Evolutionary conservation across 2,329 filamentous ascomycete genomes (phyloP), one percentile per base, ranked within the genome.

Genomic region (Ascochyta clinopodiicola): DNA sequence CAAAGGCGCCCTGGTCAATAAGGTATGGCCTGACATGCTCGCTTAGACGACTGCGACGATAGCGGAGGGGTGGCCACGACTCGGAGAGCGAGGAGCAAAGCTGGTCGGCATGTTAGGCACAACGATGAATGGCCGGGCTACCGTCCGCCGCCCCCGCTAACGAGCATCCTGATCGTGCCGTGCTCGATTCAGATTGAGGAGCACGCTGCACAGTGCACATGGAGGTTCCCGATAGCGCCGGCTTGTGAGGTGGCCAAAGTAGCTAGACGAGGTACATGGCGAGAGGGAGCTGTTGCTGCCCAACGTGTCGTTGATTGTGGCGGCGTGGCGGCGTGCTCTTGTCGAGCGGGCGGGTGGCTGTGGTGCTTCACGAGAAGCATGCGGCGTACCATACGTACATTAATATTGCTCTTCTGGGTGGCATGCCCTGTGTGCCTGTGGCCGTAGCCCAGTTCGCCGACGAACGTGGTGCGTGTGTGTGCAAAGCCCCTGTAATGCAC

Each of bases 401-500:
- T 17, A 17, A 17, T 17, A 17, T 17, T 17, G 17, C 17, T 50
- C 6, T 24, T 24, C 35, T 56, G 45, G 32, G 29, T 38, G 40
- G 31, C 46, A 38, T 50, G 52, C 42, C 46, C 37, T 17, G 17
- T 17, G 17, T 17, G 17, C 17, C 17, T 17, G 17, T 17, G 17
- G 17, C 17, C 17, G 17, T 17, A 17, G 17, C 17, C 17, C 17
- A 17, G 42, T 45, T 42, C 24, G 35, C 24, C 13, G 46, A 59
- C 51, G 51, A 56, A 55, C 59, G 60, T 62, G 59, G 62, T 17
- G 17, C 17, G 17, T 17, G 17, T 17, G 17, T 17, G 43, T 56
- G 46, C 46, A 56, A 56, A 56, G 36, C 56, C 53, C 57, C 60
- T 53, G 44, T 44, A 58, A 50, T 59, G 61, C 55, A 59, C 10